A percentile compares a stretch with the other conserved stretches of the same genome.
phyloP scores from a whole-genome alignment of 768 basidiomycete species.

The Psilocybe subaeruginosa region DNA sequence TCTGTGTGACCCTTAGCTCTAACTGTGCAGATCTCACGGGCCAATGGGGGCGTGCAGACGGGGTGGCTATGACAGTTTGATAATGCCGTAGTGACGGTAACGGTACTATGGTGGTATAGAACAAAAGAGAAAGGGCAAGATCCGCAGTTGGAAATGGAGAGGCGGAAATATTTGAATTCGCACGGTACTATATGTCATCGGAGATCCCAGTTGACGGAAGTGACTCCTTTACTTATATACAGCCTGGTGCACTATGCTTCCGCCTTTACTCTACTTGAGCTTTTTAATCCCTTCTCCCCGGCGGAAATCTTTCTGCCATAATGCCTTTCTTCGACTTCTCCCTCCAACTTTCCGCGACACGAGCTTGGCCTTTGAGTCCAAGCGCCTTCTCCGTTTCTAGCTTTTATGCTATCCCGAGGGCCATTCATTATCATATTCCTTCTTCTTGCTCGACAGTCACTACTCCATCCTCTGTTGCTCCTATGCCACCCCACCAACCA shows the following conservation, averaged over 20 bases:
- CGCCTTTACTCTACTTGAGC: conserved; percentile 14
- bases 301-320: conserved; percentile 14
- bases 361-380: conserved; percentile 23
- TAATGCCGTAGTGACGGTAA: not conserved
- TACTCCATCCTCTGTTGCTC: conserved; percentile 23
- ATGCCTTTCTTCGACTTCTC: conserved; percentile 37
- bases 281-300: conserved; percentile 11
- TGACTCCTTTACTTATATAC: conserved; percentile 22
- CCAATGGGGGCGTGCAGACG: too few species aligned
- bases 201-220: conserved; percentile 17
- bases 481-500: conserved; percentile 18
- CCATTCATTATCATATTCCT: conserved; percentile 38
- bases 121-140: conserved; percentile 11
- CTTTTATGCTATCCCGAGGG: conserved; percentile 31
- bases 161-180: conserved; percentile 10
- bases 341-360: conserved; percentile 27
- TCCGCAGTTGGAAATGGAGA: conserved; percentile 12
- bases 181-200: conserved; percentile 19
- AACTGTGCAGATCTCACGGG: too few species aligned
- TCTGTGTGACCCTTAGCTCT: not conserved
- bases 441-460: conserved; percentile 30
- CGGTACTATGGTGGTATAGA: not conserved
- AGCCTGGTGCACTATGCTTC: conserved; percentile 16
- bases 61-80: too few species aligned
- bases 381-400: conserved; percentile 20